Conservation (phyloP, 768 basidiomycete species). For the Pisolithus albus region DNA sequence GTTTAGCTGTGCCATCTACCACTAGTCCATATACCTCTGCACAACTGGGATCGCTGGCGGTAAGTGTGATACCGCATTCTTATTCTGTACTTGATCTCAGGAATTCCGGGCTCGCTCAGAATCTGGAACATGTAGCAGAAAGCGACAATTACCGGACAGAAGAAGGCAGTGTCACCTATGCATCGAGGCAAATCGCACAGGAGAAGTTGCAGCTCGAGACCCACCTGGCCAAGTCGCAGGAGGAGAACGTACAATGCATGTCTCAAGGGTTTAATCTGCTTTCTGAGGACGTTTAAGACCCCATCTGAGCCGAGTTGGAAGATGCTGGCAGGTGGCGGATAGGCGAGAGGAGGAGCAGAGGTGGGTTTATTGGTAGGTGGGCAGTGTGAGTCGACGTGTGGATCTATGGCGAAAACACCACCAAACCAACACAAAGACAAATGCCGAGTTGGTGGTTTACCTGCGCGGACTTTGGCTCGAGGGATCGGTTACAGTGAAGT, state of each 20-base stretch:
- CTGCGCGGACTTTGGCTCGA: too few relatives aligned
- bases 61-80: conserved; percentile 46
- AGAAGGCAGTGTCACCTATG: conserved; percentile 87
- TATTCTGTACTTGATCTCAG: conserved; percentile 69
- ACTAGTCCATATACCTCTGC: conserved; percentile 32
- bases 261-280: conserved; percentile 80
- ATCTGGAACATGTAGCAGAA: conserved; percentile 81
- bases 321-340: too few relatives aligned
- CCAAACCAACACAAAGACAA: too few relatives aligned
- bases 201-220: conserved; percentile 76
- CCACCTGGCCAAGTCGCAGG: conserved; percentile 77
- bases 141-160: conserved; percentile 84
- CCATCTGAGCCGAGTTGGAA: conserved; percentile 82
- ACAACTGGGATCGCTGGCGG: conserved; percentile 32
- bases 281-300: conserved; percentile 86
- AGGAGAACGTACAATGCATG: conserved; percentile 74
- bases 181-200: conserved; percentile 79
- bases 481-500: too few relatives aligned
- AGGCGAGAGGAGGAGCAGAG: too few relatives aligned
- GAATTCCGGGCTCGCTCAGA: conserved; percentile 59
- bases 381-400: too few relatives aligned
- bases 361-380: too few relatives aligned
- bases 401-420: too few relatives aligned
- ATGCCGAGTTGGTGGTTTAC: too few relatives aligned
- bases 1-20: conserved; percentile 43